A percentile compares a stretch with the other conserved stretches of the same genome.
These are phyloP conservation scores for Tolypocladium endophyticum DNA, from an alignment of 2,329 filamentous ascomycete species.

Conservation along the genomic window DNA sequence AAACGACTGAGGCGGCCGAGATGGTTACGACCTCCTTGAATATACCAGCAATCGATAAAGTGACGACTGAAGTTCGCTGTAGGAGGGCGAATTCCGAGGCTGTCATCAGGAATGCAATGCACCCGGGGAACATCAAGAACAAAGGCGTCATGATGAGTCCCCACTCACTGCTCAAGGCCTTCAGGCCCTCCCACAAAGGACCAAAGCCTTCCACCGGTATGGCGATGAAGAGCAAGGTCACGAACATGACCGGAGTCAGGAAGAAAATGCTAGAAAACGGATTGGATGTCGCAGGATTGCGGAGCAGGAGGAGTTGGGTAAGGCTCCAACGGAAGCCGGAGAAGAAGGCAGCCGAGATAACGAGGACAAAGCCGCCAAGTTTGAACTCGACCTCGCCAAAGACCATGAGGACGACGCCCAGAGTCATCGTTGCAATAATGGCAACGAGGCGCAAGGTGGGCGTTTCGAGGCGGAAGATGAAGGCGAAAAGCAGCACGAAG, in stretches of 20 bases:
- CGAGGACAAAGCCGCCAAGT: conserved; percentile 74
- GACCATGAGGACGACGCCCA: conserved; percentile 96
- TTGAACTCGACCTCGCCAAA: conserved; percentile 89
- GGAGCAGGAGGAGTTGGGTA: conserved; percentile 90
- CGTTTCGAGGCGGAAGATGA: conserved; percentile 81
- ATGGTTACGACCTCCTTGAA: conserved; percentile 99
- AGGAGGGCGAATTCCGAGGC: conserved; percentile 90
- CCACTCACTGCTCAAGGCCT: conserved; percentile 52
- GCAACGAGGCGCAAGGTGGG: conserved; percentile 76
- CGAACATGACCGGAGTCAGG: conserved; percentile 94
- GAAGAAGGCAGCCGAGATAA: conserved; percentile 90
- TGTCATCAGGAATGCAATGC: conserved; percentile 93
- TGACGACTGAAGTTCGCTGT: conserved; percentile 91
- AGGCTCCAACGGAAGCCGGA: conserved; percentile 96
- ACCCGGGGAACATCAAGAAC: conserved; percentile 80
- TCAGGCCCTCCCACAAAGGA: conserved; percentile 56
- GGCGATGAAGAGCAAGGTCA: conserved; percentile 68
- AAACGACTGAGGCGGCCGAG: conserved; percentile 74
- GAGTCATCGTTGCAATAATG: conserved; percentile 86
- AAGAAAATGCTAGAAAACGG: conserved; percentile 97
- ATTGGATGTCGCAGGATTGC: conserved; percentile 90
- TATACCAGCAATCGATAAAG: conserved; percentile 90
- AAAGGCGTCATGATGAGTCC: conserved; percentile 56
- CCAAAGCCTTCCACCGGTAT: conserved; percentile 74
- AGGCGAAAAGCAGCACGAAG: conserved; percentile 92